Evolutionary conservation across 2,329 filamentous ascomycete species (phyloP).

Genomic region (Fusarium fujikuroi): DNA sequence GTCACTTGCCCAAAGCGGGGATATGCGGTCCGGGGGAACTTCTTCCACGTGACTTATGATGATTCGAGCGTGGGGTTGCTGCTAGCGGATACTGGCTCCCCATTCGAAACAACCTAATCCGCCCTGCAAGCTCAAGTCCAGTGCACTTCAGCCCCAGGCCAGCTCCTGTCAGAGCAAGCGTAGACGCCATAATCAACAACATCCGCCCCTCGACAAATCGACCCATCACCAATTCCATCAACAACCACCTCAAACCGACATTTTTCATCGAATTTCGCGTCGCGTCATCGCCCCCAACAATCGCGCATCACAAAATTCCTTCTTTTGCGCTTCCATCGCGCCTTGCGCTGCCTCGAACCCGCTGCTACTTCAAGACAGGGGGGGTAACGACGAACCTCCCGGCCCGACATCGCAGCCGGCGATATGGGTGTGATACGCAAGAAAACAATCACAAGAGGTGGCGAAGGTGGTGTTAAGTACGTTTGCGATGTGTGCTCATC

Average conservation of each 20-base stretch:
- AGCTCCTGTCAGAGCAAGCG: constrained; percentile 20
- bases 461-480: constrained; percentile 91
- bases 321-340: constrained; percentile 27
- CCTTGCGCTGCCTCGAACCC: constrained; percentile 23
- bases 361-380: constrained; percentile 36
- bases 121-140: constrained; percentile 11
- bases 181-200: constrained; percentile 42
- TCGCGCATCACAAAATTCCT: constrained; percentile 31
- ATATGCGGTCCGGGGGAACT: not conserved
- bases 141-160: constrained; percentile 11
- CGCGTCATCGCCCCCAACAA: constrained; percentile 20
- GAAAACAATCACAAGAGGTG: constrained; percentile 87
- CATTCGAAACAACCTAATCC: constrained; percentile 24
- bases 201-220: constrained; percentile 35
- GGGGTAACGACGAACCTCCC: constrained; percentile 43
- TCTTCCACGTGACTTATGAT: constrained; percentile 4
- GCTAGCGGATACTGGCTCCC: constrained; percentile 23
- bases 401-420: constrained; percentile 41
- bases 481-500: constrained; percentile 97
- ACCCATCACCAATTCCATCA: constrained; percentile 42
- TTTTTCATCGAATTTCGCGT: constrained; percentile 48
- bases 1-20: constrained; percentile 9
- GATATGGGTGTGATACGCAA: constrained; percentile 94
- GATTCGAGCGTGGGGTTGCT: constrained; percentile 13
- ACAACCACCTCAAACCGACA: constrained; percentile 37